Conservation (phyloP, 768 basidiomycete species). For the Mycena filopes region DNA sequence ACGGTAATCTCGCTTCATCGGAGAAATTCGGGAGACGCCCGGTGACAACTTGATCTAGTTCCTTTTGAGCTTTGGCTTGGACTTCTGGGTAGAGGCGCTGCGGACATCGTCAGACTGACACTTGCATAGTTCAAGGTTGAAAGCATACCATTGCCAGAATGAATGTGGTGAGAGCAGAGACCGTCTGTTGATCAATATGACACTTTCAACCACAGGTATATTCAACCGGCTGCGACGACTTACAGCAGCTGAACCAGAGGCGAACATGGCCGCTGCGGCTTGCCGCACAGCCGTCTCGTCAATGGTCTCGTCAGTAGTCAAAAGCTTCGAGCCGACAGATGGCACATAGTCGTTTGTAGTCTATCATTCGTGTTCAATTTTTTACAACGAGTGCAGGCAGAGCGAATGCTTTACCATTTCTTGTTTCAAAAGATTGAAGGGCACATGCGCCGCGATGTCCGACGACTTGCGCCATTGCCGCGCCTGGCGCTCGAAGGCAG, state of each 20-base stretch:
- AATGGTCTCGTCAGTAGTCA: neutral
- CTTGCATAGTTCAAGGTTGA: neutral
- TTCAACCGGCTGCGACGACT: neutral
- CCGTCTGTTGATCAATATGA: constrained; percentile 15
- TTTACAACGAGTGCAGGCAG: neutral
- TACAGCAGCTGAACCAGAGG: constrained; percentile 27
- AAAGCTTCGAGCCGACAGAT: constrained; percentile 21
- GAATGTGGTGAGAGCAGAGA: constrained; percentile 21
- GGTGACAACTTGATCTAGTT: constrained; percentile 36
- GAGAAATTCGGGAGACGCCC: constrained; percentile 28
- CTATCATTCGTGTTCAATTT: constrained; percentile 17
- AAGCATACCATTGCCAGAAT: constrained; percentile 27
- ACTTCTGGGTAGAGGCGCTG: constrained; percentile 37
- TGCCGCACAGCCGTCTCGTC: constrained; percentile 25
- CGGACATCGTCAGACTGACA: neutral
- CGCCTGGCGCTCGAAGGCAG: constrained; percentile 18
- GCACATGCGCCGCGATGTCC: constrained; percentile 23
- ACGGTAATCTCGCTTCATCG: constrained; percentile 27
- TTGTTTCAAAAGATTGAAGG: constrained; percentile 20
- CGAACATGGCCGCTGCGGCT: constrained; percentile 24
- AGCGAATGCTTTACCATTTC: constrained; percentile 14
- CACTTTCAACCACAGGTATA: neutral
- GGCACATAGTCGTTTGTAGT: constrained; percentile 18
- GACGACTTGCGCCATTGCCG: constrained; percentile 25
- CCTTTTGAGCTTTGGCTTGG: constrained; percentile 36